Evolutionary conservation across 2,329 filamentous ascomycete genomes (phyloP).

Genomic region (Phialophora verrucosa): DNA sequence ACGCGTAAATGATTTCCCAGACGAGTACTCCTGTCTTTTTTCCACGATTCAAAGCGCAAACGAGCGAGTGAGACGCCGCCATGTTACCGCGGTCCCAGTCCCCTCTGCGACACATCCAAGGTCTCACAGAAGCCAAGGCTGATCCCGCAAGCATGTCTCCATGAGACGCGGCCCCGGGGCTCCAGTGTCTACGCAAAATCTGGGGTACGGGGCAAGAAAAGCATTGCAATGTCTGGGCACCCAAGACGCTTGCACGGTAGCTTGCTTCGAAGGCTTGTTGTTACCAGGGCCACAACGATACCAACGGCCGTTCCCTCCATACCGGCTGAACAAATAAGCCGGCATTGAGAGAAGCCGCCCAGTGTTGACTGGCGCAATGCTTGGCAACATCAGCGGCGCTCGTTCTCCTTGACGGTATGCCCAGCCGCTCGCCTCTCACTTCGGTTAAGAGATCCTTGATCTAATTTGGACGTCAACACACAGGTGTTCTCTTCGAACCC

Average conservation of each 20-base stretch:
- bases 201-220: conserved; percentile 5
- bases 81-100: not conserved
- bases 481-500: not conserved
- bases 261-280: conserved; percentile 5
- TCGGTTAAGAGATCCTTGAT: conserved; percentile 20
- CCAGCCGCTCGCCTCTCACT: conserved; percentile 18
- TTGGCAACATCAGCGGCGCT: conserved; percentile 3
- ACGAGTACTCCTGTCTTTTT: conserved; percentile 2
- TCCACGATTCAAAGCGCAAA: not conserved
- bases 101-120: not conserved
- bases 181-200: not conserved
- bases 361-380: not conserved
- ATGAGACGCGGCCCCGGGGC: not conserved
- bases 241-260: not conserved
- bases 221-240: conserved; percentile 6
- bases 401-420: not conserved
- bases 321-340: conserved; percentile 29
- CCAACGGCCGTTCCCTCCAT: conserved; percentile 9
- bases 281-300: conserved; percentile 6
- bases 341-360: not conserved
- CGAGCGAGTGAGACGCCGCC: not conserved
- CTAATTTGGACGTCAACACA: conserved; percentile 23
- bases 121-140: not conserved
- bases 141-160: not conserved
- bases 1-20: conserved; percentile 29